Evolutionary conservation across 768 basidiomycete species (phyloP), one percentile per base, ranked within the genome.

Genomic region (Suillus hirtellus): DNA sequence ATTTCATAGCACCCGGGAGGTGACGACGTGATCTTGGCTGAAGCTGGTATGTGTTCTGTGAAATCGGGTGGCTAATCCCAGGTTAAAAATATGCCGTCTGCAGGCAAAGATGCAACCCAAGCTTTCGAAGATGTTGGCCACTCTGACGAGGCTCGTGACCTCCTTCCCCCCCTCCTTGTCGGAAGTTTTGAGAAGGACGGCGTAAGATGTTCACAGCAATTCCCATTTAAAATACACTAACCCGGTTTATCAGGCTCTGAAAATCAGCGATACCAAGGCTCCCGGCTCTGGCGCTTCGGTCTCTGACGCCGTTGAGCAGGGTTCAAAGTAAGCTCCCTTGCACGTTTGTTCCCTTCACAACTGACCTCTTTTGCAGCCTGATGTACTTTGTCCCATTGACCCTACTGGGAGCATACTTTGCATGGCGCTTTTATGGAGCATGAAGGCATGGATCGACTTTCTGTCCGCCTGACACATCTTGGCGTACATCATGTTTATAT

Each of bases 91-190:
- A n/a, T 19, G 38, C 50, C 59, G 44, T 66, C 11, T 65, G 21
- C 77, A 96, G 95, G 92, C 70, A 89, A 91, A 75, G 95, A 99
- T 75, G 96, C 96, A 27, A 96, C 96, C 40, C 97, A 98, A 72
- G 95, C 97, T 7, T 99, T 99, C 72, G 96, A 99, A 79, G 97
- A 99, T 75, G 96, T 99, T 37, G 97, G 97, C 37, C 97, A 99
- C 84, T 98, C 96, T 1, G 96, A 99, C 69, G 97, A 99, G 79
- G 97, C 97, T 31, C 89, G 97, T 60, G 89, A 82, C 14, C 84
- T 96, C 63, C 83, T 99, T 60, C 86, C 85, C 19, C 88, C 77
- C 67, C 86, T 97, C 84, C 78, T 87, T 47, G 81, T 97, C 59
- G 96, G 96, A 60, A 86, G 91, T 1, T 93, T 96, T 68, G 90